phyloP scores from a whole-genome alignment of 495 filamentous ascomycete genomes.

The Talaromyces wortmannii region DNA sequence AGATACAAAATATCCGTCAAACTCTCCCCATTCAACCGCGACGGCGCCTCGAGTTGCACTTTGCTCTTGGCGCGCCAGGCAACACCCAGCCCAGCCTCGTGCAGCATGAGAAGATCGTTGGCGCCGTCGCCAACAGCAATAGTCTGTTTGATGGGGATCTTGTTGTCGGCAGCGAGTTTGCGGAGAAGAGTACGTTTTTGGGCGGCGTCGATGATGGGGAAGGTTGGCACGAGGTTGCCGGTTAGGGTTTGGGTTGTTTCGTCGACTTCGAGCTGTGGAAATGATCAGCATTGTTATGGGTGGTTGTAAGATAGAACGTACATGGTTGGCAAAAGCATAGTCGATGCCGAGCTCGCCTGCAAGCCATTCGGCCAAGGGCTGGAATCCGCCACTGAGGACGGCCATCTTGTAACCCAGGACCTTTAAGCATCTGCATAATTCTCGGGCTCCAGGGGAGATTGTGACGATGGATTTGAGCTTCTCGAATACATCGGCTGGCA shows the following conservation, averaged over 20 bases:
- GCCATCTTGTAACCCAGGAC: constrained; percentile 74
- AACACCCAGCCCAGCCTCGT: constrained; percentile 78
- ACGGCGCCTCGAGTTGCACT: constrained; percentile 81
- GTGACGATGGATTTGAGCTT: constrained; percentile 63
- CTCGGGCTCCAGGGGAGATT: constrained; percentile 71
- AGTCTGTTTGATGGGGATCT: constrained; percentile 65
- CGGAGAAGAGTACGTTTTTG: constrained; percentile 71
- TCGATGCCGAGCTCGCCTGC: constrained; percentile 74
- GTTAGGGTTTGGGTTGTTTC: constrained; percentile 62
- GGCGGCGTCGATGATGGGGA: constrained; percentile 74
- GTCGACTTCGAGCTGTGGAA: constrained; percentile 55
- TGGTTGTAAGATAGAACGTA: constrained; percentile 18
- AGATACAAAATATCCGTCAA: constrained; percentile 79
- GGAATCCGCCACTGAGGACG: constrained; percentile 87
- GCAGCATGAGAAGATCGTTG: constrained; percentile 92
- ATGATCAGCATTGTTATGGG: too few relatives aligned
- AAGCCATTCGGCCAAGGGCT: constrained; percentile 81
- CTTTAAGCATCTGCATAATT: constrained; percentile 67
- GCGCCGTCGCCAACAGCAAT: constrained; percentile 90
- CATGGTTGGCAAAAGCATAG: constrained; percentile 78
- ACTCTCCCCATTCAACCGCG: constrained; percentile 72
- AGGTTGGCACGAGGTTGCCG: constrained; percentile 60
- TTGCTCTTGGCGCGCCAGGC: constrained; percentile 91
- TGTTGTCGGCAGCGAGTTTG: constrained; percentile 68
- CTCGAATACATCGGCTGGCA: constrained; percentile 74